Evolutionary conservation across 2,329 filamentous ascomycete species (phyloP).

Genomic region (Neonectria magnoliae): DNA sequence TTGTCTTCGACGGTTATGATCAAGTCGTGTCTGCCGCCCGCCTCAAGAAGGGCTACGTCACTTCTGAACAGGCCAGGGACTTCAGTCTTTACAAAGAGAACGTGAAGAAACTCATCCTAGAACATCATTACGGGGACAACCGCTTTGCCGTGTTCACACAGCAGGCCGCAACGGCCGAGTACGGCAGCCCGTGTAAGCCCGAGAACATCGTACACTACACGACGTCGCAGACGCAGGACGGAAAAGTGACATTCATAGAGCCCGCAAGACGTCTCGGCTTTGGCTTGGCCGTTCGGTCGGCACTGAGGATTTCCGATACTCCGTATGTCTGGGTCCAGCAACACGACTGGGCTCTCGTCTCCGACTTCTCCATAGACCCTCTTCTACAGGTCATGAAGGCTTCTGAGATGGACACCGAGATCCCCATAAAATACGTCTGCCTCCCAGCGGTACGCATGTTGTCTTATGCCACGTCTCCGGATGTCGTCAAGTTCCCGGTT

Average conservation of each 20-base stretch:
- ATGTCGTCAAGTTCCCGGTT: slow-evolving; percentile 55
- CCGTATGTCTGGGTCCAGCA: slow-evolving; percentile 68
- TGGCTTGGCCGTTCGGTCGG: slow-evolving; percentile 63
- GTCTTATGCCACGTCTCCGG: slow-evolving; percentile 58
- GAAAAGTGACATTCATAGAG: slow-evolving; percentile 60
- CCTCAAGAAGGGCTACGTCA: slow-evolving; percentile 65
- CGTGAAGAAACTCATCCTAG: slow-evolving; percentile 53
- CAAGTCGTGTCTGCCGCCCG: slow-evolving; percentile 54
- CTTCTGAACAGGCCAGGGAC: slow-evolving; percentile 53
- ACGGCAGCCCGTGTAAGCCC: slow-evolving; percentile 50
- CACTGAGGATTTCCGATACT: slow-evolving; percentile 56
- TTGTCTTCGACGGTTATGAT: slow-evolving; percentile 65
- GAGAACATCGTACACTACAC: slow-evolving; percentile 51
- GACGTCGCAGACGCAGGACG: slow-evolving; percentile 48
- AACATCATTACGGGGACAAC: slow-evolving; percentile 17
- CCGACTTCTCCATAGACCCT: slow-evolving; percentile 55
- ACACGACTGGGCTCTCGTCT: slow-evolving; percentile 64
- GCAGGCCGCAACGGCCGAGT: slow-evolving; percentile 55
- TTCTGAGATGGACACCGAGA: slow-evolving; percentile 41
- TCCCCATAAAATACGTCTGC: slow-evolving; percentile 63
- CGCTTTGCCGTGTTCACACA: slow-evolving; percentile 7
- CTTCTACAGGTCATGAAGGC: slow-evolving; percentile 59
- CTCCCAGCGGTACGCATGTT: slow-evolving; percentile 63
- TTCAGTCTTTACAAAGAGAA: slow-evolving; percentile 59
- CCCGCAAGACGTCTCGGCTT: slow-evolving; percentile 60